Percentiles rank a stretch among this genome's conserved stretches.
Conservation (phyloP, 768 basidiomycete genomes). For the Suillus ampliporus region DNA sequence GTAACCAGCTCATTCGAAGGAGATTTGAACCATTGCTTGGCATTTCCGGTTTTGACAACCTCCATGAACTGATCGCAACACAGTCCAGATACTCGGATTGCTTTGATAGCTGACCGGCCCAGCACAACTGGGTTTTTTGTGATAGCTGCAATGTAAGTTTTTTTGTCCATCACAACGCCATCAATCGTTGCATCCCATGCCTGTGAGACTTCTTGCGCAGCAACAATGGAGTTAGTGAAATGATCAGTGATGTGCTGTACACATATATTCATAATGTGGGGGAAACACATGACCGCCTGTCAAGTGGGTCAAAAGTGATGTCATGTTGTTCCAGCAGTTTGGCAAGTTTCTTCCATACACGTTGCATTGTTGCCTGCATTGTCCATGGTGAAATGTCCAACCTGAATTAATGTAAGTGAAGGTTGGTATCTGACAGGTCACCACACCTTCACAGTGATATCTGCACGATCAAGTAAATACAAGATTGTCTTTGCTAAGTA, state of each 20-base stretch:
- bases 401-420: conserved; percentile 35
- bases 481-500: background rate
- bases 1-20: background rate
- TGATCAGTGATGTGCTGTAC: conserved; percentile 31
- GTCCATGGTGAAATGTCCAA: conserved; percentile 24
- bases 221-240: conserved; percentile 19
- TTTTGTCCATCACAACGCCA: background rate
- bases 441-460: conserved; percentile 18
- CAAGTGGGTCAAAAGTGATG: conserved; percentile 16
- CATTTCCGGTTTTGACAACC: background rate
- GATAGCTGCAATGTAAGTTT: background rate
- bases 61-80: background rate
- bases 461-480: conserved; percentile 10
- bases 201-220: background rate
- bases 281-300: conserved; percentile 26
- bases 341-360: conserved; percentile 2
- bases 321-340: conserved; percentile 10
- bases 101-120: background rate
- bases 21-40: conserved; percentile 23
- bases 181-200: background rate
- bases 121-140: background rate
- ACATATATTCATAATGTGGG: conserved; percentile 29
- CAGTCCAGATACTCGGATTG: background rate
- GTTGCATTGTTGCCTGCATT: conserved; percentile 25
- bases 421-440: conserved; percentile 39